phyloP scores from a whole-genome alignment of 2,329 filamentous ascomycete species.

The Ceratocystis lukuohia region DNA sequence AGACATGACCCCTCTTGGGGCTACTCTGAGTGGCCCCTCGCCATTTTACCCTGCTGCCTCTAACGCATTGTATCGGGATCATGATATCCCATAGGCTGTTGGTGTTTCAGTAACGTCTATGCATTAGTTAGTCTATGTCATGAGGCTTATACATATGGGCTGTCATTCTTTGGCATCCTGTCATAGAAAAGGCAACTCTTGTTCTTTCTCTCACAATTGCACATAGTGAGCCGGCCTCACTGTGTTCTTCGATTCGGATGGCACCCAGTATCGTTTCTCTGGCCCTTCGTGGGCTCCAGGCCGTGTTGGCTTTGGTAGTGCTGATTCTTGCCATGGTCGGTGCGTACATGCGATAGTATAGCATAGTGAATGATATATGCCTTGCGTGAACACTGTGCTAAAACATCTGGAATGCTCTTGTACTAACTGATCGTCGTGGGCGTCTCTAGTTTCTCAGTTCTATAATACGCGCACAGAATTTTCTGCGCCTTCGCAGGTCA shows the following conservation, averaged over 20 bases:
- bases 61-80: background rate
- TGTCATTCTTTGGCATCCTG: background rate
- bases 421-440: background rate
- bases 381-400: background rate
- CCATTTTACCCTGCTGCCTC: background rate
- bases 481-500: constrained; percentile 41
- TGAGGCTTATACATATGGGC: background rate
- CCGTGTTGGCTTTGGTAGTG: constrained; percentile 33
- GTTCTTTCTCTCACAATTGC: background rate
- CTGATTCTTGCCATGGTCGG: constrained; percentile 38
- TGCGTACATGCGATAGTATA: constrained; percentile 25
- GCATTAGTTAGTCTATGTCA: background rate
- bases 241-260: background rate
- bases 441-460: constrained; percentile 44
- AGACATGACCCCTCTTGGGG: background rate
- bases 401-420: background rate
- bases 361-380: no score
- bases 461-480: constrained; percentile 43
- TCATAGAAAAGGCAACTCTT: background rate
- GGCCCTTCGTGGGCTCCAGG: constrained; percentile 33
- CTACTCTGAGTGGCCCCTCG: background rate
- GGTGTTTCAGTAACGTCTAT: background rate
- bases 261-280: background rate
- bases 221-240: background rate
- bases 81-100: background rate